These are phyloP conservation scores for Gossypium stocksii DNA, from an alignment of 345 rosid genomes.

Conservation along the genomic window DNA sequence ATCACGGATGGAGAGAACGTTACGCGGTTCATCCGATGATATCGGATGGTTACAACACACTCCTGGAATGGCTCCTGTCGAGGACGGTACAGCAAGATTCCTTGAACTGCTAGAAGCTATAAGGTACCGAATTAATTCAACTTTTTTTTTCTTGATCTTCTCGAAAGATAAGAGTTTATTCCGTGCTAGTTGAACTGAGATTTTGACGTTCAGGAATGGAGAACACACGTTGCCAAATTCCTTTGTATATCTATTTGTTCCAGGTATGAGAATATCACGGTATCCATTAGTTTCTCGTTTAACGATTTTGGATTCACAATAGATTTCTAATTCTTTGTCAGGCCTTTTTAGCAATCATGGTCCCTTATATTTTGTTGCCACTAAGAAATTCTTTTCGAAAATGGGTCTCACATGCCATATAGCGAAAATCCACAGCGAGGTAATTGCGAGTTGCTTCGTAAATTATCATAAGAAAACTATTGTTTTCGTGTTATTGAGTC, in stretches of 20 bases:
- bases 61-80: constrained; percentile 56
- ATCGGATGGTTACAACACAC: constrained; percentile 65
- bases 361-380: constrained; percentile 63
- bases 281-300: not conserved
- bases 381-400: constrained; percentile 59
- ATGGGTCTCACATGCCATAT: constrained; percentile 69
- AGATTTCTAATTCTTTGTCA: constrained; percentile 21
- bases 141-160: not conserved
- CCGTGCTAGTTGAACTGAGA: not conserved
- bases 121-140: constrained; percentile 29
- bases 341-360: constrained; percentile 74
- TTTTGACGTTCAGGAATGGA: constrained; percentile 43
- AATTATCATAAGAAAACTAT: not conserved
- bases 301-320: not conserved
- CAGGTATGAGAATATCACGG: constrained; percentile 35
- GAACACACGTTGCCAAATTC: constrained; percentile 54
- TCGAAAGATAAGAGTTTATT: not conserved
- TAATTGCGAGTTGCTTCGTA: constrained; percentile 9
- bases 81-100: constrained; percentile 57
- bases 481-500: not conserved
- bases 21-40: constrained; percentile 62
- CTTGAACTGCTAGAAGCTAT: constrained; percentile 48
- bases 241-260: constrained; percentile 62
- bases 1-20: constrained; percentile 47
- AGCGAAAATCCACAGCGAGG: constrained; percentile 75